These are phyloP conservation scores for Vaccinium macrocarpon DNA, from an alignment of 148 eudicot species.

Conservation along the genomic window DNA sequence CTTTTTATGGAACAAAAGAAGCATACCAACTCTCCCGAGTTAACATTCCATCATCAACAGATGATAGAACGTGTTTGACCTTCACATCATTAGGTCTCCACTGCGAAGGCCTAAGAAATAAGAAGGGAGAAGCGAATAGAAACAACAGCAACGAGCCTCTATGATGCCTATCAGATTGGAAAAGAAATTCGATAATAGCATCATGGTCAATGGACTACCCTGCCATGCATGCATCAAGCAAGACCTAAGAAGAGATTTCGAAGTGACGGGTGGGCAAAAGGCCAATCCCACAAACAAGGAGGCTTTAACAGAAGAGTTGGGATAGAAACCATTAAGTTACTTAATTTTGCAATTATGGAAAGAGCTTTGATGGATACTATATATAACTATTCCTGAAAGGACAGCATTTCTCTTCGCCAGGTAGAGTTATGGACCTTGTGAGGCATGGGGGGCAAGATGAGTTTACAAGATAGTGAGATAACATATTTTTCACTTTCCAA, in stretches of 20 bases:
- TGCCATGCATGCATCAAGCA: not conserved
- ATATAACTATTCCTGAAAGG: not conserved
- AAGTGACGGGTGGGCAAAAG: not conserved
- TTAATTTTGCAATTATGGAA: not conserved
- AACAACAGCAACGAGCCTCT: not conserved
- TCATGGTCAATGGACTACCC: not conserved
- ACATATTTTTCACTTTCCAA: not conserved
- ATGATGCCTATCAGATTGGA: not conserved
- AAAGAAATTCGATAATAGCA: not conserved
- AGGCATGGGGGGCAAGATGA: not conserved
- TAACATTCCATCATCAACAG: not conserved
- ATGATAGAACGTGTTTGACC: not conserved
- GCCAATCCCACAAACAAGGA: not conserved
- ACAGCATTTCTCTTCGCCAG: not conserved
- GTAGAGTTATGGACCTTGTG: not conserved
- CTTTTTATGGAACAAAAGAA: not conserved
- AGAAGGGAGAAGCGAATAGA: not conserved
- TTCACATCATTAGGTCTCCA: not conserved
- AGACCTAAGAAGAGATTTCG: not conserved
- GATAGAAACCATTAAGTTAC: not conserved
- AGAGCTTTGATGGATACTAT: not conserved
- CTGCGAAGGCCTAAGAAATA: not conserved
- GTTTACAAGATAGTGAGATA: not conserved
- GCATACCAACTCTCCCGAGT: not conserved
- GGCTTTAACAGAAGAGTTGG: not conserved